Evolutionary conservation across 1,139 yeast genomes (phyloP), one percentile per base, ranked within the genome.

Genomic region (Yamadazyma diddensiae): DNA sequence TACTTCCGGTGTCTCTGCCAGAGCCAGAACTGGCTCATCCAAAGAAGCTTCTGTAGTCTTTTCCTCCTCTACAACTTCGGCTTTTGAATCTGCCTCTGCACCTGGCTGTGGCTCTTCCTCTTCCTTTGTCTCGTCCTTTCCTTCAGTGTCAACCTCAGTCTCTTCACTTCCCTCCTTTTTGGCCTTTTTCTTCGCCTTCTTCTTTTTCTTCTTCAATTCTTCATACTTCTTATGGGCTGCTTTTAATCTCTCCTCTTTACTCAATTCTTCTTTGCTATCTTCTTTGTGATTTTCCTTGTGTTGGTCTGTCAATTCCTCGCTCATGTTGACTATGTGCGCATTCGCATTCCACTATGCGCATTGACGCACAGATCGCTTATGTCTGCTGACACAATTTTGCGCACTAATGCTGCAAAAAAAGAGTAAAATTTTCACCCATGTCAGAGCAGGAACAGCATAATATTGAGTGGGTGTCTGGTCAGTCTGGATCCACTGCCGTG

Each of bases 221-320:
- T 78, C 83, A 45, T 70, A 76, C 52, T 74, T 71, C 59, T 77
- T 77, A 47, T 78, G 69, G 10, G 86, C 86, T 1, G 78, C 78
- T 39, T 78, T 83, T 31, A 80, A 60, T 52, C 77, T 68, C 47
- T 76, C 81, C 37, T 75, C 79, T 42, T 75, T 73, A 30, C 53
- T 49, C 39, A 61, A 52, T 42, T 61, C 67, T 11, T n/a, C n/a
- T n/a, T n/a, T n/a, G n/a, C n/a, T n/a, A n/a, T n/a, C n/a, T n/a
- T n/a, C n/a, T n/a, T n/a, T n/a, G n/a, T n/a, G n/a, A n/a, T n/a
- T n/a, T n/a, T n/a, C n/a, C n/a, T n/a, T n/a, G n/a, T n/a, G n/a
- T n/a, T 37, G 39, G 22, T 51, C 55, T 15, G 25, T 12, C 15
- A 22, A 22, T 22, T 22, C 25, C n/a, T 22, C 25, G 13, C 41